Conservation (phyloP, 768 basidiomycete species). For the Mycena amicta region DNA sequence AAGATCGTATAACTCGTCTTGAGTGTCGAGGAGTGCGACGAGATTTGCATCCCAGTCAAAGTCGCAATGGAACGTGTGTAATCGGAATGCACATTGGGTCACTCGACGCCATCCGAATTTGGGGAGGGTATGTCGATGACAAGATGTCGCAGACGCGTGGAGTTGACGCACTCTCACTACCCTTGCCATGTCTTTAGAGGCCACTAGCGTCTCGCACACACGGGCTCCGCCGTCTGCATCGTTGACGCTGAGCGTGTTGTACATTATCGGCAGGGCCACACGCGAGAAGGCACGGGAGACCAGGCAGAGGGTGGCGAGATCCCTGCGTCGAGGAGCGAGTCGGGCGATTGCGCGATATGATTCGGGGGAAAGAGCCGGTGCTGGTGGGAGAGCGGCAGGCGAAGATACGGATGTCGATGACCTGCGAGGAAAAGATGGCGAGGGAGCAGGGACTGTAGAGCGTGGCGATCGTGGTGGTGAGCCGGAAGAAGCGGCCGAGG, state of each 20-base stretch:
- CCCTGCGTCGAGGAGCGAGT: slow-evolving; percentile 53
- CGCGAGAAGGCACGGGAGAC: slow-evolving; percentile 58
- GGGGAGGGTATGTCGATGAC: slow-evolving; percentile 42
- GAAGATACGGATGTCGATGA: background rate
- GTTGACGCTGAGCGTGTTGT: slow-evolving; percentile 56
- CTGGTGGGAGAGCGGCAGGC: background rate
- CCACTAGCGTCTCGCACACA: slow-evolving; percentile 51
- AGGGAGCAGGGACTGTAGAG: no score
- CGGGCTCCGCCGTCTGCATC: slow-evolving; percentile 40
- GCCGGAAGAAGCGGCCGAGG: no score
- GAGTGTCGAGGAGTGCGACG: slow-evolving; percentile 52
- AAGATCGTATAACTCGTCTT: slow-evolving; percentile 51
- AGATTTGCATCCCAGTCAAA: slow-evolving; percentile 64
- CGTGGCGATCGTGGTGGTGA: no score
- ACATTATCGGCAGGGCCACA: slow-evolving; percentile 60
- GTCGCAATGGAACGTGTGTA: slow-evolving; percentile 66
- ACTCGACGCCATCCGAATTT: slow-evolving; percentile 13
- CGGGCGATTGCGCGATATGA: slow-evolving; percentile 59
- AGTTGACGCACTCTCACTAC: slow-evolving; percentile 54
- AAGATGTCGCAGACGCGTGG: slow-evolving; percentile 50
- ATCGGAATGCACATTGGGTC: slow-evolving; percentile 46
- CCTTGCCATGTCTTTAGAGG: slow-evolving; percentile 49
- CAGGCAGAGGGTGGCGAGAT: slow-evolving; percentile 58
- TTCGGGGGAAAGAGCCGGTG: slow-evolving; percentile 51
- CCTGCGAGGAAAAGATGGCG: background rate